A percentile compares a stretch with the other conserved stretches of the same genome.
Conservation (phyloP, 1,139 yeast genomes). For the Suhomyces bribrorum region DNA sequence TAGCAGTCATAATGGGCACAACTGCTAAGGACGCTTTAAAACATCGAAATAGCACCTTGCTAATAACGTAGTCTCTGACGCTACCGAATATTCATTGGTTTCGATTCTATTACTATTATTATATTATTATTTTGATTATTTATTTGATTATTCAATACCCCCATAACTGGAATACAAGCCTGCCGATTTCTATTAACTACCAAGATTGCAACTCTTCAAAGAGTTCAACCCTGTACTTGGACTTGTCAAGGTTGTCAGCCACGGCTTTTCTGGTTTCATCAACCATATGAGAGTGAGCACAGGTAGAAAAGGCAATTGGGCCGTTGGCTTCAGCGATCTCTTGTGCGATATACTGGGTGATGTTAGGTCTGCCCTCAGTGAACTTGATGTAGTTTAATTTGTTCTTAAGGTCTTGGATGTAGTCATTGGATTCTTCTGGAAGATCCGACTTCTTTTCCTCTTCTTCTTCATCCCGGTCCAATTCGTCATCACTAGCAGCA, state of each 20-base stretch:
- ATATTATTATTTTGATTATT: too few relatives aligned
- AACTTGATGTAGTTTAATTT: constrained; percentile 41
- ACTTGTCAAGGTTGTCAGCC: constrained; percentile 28
- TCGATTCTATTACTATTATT: too few relatives aligned
- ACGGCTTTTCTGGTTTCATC: constrained; percentile 40
- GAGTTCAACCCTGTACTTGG: constrained; percentile 40
- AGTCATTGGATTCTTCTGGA: constrained; percentile 16
- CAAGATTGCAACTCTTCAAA: constrained; percentile 44
- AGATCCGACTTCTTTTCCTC: constrained; percentile 17
- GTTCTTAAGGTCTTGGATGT: constrained; percentile 17
- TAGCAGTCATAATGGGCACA: too few relatives aligned
- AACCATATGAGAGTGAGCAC: constrained; percentile 45
- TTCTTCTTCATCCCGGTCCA: constrained; percentile 15
- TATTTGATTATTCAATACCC: neutral
- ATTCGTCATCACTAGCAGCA: constrained; percentile 15
- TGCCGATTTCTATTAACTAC: constrained; percentile 22
- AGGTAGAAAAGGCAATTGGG: constrained; percentile 39
- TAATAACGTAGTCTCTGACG: too few relatives aligned
- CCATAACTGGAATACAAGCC: neutral
- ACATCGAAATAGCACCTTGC: too few relatives aligned
- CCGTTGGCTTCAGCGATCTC: constrained; percentile 40
- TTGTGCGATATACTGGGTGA: constrained; percentile 34
- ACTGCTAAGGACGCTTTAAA: too few relatives aligned
- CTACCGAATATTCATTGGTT: too few relatives aligned
- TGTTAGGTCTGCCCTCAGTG: constrained; percentile 48